Conservation (phyloP, 2,329 filamentous ascomycete genomes). For the Penicillium polonicum region DNA sequence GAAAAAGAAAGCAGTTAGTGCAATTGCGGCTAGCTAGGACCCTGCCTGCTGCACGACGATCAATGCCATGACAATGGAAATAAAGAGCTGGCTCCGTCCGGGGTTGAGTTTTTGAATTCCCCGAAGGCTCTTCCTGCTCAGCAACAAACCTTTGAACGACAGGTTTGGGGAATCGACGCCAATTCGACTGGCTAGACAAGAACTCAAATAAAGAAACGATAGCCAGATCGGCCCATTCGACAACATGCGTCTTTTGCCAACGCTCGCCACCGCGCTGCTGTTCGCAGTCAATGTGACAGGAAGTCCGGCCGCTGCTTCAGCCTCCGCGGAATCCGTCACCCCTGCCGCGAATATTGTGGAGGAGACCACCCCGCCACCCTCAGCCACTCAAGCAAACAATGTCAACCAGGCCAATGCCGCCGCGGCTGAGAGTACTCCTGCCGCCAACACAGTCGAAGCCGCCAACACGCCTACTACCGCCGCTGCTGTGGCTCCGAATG, state of each 20-base stretch:
- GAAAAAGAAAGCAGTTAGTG: not conserved
- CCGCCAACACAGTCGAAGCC: no score
- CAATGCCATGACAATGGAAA: not conserved
- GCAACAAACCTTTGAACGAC: slow-evolving; percentile 9
- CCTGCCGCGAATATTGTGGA: slow-evolving; percentile 3
- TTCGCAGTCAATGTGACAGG: slow-evolving; percentile 22
- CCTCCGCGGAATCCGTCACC: slow-evolving; percentile 5
- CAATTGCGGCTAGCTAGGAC: slow-evolving; percentile 2
- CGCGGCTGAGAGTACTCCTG: not conserved
- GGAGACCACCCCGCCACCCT: not conserved
- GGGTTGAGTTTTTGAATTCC: not conserved
- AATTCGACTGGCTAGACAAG: slow-evolving; percentile 3
- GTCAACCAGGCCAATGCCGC: slow-evolving; percentile 7
- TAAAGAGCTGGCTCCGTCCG: slow-evolving; percentile 1
- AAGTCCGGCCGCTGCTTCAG: slow-evolving; percentile 17
- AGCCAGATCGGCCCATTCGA: not conserved
- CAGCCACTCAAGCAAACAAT: slow-evolving; percentile 9
- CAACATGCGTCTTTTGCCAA: slow-evolving; percentile 27
- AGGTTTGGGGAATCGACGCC: slow-evolving; percentile 12
- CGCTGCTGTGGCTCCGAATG: not conserved
- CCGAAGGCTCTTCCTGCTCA: slow-evolving; percentile 9
- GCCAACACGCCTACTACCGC: not conserved
- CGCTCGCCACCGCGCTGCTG: slow-evolving; percentile 21
- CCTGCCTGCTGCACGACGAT: not conserved
- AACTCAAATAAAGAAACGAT: not conserved